Evolutionary conservation across 2,329 filamentous ascomycete genomes (phyloP).

Genomic region (Phyllosticta ampelicida): DNA sequence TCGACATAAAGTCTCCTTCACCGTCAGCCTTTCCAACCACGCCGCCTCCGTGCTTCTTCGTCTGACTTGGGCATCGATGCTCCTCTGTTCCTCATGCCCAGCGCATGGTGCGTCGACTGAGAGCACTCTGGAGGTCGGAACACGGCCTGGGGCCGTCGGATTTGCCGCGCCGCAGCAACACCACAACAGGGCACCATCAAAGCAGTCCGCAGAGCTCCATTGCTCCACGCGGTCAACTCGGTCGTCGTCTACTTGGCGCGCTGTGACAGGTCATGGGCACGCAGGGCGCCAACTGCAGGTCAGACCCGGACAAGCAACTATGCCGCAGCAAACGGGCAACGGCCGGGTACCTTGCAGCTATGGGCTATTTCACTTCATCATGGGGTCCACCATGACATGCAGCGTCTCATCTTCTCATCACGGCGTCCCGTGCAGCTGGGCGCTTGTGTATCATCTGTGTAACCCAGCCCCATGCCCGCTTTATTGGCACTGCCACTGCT

Average conservation of each 20-base stretch:
- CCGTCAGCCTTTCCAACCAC: not conserved
- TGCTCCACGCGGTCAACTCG: no score
- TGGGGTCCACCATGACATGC: slow-evolving; percentile 4
- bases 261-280: not conserved
- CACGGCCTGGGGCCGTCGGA: no score
- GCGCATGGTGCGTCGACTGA: not conserved
- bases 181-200: not conserved
- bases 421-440: slow-evolving; percentile 8
- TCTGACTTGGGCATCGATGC: not conserved
- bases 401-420: slow-evolving; percentile 5
- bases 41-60: not conserved
- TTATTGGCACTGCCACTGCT: slow-evolving; percentile 1
- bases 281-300: not conserved
- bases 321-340: not conserved
- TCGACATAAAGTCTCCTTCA: no score
- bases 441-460: slow-evolving; percentile 2
- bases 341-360: slow-evolving; percentile 9
- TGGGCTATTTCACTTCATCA: not conserved
- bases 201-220: no score
- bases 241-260: not conserved
- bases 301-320: not conserved
- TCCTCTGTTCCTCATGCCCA: not conserved
- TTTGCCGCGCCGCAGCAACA: not conserved
- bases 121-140: no score
- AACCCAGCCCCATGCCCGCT: slow-evolving; percentile 1